A percentile compares a stretch with the other conserved stretches of the same genome.
Evolutionary conservation across 768 basidiomycete species (phyloP).

Genomic region (Boletus speciosus): DNA sequence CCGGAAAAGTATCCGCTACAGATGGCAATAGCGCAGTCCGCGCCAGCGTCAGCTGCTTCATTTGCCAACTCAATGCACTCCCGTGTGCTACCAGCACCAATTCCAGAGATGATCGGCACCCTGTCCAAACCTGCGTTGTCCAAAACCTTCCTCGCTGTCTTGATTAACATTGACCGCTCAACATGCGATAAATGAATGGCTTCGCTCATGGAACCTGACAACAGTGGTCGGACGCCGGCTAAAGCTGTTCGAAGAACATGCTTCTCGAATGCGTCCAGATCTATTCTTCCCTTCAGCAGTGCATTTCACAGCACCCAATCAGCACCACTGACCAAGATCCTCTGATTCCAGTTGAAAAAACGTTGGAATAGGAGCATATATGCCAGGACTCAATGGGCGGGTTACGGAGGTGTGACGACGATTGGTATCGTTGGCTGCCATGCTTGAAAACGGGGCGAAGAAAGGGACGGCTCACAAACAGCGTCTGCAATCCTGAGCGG

Average conservation of each 20-base stretch:
- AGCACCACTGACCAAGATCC: slow-evolving; percentile 65
- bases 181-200: slow-evolving; percentile 67
- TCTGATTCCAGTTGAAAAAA: slow-evolving; percentile 77
- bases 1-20: slow-evolving; percentile 86
- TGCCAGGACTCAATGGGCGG: slow-evolving; percentile 67
- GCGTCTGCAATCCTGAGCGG: background rate
- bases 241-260: slow-evolving; percentile 64
- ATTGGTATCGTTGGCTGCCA: slow-evolving; percentile 37
- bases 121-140: slow-evolving; percentile 57
- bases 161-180: slow-evolving; percentile 66
- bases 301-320: background rate
- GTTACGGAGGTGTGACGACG: slow-evolving; percentile 21
- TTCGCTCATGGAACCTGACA: slow-evolving; percentile 85
- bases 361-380: slow-evolving; percentile 83
- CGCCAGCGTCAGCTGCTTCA: slow-evolving; percentile 80
- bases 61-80: slow-evolving; percentile 74
- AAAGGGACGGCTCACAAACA: background rate
- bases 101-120: slow-evolving; percentile 76
- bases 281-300: slow-evolving; percentile 27
- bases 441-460: slow-evolving; percentile 18
- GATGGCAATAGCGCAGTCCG: slow-evolving; percentile 85
- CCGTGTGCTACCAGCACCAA: slow-evolving; percentile 78
- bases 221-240: slow-evolving; percentile 67
- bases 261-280: slow-evolving; percentile 62
- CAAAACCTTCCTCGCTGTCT: slow-evolving; percentile 63